These are phyloP conservation scores for Claviceps capensis DNA, from an alignment of 2,329 filamentous ascomycete genomes.

Conservation along the genomic window DNA sequence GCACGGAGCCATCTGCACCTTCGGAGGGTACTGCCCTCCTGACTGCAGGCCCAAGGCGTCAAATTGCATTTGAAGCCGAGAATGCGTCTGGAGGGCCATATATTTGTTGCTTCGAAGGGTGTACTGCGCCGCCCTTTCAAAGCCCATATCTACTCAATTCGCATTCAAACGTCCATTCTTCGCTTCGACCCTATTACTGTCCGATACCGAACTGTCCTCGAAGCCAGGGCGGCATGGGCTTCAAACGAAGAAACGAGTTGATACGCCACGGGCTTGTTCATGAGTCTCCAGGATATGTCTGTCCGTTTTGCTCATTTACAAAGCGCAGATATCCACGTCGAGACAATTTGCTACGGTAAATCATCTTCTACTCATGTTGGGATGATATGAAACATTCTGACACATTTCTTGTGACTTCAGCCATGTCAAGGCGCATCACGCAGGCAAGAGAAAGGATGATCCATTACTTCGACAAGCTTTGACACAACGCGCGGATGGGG, in stretches of 20 bases:
- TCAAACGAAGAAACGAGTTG: conserved; percentile 63
- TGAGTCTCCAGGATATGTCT: conserved; percentile 86
- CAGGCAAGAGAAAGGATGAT: conserved; percentile 83
- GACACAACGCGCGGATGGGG: conserved; percentile 72
- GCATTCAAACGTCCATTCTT: conserved; percentile 60
- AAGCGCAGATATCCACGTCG: conserved; percentile 92
- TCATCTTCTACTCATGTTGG: conserved; percentile 2
- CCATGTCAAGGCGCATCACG: conserved; percentile 85
- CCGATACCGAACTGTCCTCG: conserved; percentile 48
- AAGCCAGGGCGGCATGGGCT: conserved; percentile 50
- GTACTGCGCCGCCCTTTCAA: conserved; percentile 60
- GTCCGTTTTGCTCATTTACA: conserved; percentile 86
- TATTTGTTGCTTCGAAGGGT: conserved; percentile 47
- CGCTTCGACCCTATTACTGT: conserved; percentile 51
- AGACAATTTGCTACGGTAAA: conserved; percentile 86
- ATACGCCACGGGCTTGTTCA: conserved; percentile 76
- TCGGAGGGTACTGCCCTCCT: conserved; percentile 27
- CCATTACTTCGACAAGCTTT: conserved; percentile 68
- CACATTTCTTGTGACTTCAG: conserved; percentile 27
- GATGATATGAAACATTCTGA: conserved; percentile 4
- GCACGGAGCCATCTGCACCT: conserved; percentile 28
- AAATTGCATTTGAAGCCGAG: conserved; percentile 35
- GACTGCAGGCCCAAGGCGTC: conserved; percentile 39
- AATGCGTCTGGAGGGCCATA: conserved; percentile 38
- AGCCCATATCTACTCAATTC: conserved; percentile 69